Base-by-base conservation (phyloP, 2,329 filamentous ascomycete species). In the Ophiocordyceps australis region DNA sequence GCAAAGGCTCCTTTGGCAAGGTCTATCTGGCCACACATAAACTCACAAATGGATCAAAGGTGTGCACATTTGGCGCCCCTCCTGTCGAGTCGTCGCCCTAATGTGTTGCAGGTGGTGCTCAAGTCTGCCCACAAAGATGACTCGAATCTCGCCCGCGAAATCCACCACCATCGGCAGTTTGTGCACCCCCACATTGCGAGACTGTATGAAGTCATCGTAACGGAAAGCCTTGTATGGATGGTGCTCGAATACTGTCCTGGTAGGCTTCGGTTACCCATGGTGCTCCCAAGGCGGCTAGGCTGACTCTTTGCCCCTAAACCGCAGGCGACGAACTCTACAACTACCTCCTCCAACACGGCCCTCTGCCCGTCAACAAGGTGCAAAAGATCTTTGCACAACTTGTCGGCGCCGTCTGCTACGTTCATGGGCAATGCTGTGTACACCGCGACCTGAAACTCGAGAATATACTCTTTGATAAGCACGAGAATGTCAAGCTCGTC, bases 151-250 rank as follows among this genome's bases (percentile, higher is more conserved):
- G 86, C 86, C 11, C 78, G 89, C 39, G 89, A 98, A 50, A 98
- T 98, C 40, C 89, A 98, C 50, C 89, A 98, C 49, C 89, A 98
- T 49, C 79, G 89, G 38, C 89, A 98, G 52, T 94, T 98, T 52
- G 67, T 93, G 36, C 89, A 98, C 45, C 89, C 89, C 14, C 89
- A 98, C 54, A 98, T 98, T 41, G 85, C 89, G 23, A 71, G 89
- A 26, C 61, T 98, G 14, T 95, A 98, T 59, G 89, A 98, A 58
- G 86, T 98, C 32, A 92, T 98, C 40, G 85, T 98, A 34, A 98
- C 89, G 2, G 89, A 98, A 54, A 74, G 61, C 25, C 53, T 95
- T 49, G 91, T 98, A 27, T 98, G 89, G 89, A 65, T 98, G 43
- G 89, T 91, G 17, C 58, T 98, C 41, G 89, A 98, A 56, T 98